A percentile compares a stretch with the other conserved stretches of the same genome.
phyloP scores from a whole-genome alignment of 1,139 yeast species.

The Hyphopichia khmerensis region DNA sequence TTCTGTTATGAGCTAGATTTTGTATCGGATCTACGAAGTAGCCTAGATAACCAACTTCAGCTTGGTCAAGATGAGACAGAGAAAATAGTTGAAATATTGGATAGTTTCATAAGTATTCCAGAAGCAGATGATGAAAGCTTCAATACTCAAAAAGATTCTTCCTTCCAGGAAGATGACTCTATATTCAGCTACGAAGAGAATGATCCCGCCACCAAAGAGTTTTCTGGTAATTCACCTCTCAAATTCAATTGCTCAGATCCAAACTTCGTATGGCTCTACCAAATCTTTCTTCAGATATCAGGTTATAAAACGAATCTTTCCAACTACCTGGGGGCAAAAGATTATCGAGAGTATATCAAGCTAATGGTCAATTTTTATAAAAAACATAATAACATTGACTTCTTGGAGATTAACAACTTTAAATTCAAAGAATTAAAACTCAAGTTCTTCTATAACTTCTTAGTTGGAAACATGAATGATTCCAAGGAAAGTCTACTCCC shows the following conservation, averaged over 20 bases:
- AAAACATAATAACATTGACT: conserved; percentile 18
- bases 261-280: conserved; percentile 20
- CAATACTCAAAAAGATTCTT: too few relatives aligned
- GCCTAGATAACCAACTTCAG: conserved; percentile 12
- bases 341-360: conserved; percentile 14
- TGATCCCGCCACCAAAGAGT: not conserved
- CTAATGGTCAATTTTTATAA: conserved; percentile 26
- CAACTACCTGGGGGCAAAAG: conserved; percentile 5
- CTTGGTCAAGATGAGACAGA: conserved; percentile 24
- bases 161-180: conserved; percentile 13
- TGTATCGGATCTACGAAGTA: conserved; percentile 15
- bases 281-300: conserved; percentile 23
- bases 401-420: conserved; percentile 21
- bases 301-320: conserved; percentile 10
- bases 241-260: conserved; percentile 14
- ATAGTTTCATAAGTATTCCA: conserved; percentile 13
- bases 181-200: conserved; percentile 20
- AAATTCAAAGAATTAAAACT: conserved; percentile 18
- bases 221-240: conserved; percentile 9
- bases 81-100: conserved; percentile 21
- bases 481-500: conserved; percentile 14
- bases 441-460: conserved; percentile 17
- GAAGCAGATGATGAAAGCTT: too few relatives aligned
- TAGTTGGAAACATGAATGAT: conserved; percentile 11
- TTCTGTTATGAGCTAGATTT: conserved; percentile 19